These are phyloP conservation scores for Fraxinus excelsior DNA, from an alignment of 257 asterid species.

Conservation along the genomic window DNA sequence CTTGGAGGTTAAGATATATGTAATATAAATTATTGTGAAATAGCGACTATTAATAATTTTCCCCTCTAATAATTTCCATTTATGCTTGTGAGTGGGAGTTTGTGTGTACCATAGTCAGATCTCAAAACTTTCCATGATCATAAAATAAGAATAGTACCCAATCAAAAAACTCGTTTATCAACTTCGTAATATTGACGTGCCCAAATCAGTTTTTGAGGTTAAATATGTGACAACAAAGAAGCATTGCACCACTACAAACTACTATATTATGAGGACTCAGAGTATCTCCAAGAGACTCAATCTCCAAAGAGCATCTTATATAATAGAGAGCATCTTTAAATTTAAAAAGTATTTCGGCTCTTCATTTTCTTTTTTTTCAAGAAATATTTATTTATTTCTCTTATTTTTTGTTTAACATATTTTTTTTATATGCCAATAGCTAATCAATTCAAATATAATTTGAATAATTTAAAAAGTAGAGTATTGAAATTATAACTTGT, in stretches of 20 bases:
- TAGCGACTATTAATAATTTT: not conserved
- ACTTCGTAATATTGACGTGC: not conserved
- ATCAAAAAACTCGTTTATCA: not conserved
- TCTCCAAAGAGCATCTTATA: too few relatives aligned
- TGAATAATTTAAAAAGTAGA: too few relatives aligned
- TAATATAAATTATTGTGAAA: not conserved
- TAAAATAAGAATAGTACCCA: not conserved
- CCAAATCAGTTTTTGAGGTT: not conserved
- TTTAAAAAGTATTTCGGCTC: too few relatives aligned
- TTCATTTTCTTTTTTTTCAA: too few relatives aligned
- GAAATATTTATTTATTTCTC: too few relatives aligned
- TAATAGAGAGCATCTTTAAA: not conserved
- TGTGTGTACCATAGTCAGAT: not conserved
- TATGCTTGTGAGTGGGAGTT: not conserved
- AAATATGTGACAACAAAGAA: not conserved
- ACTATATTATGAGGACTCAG: not conserved
- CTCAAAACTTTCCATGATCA: not conserved
- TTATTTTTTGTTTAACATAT: too few relatives aligned
- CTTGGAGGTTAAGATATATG: not conserved
- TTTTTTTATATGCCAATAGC: too few relatives aligned
- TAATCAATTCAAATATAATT: too few relatives aligned
- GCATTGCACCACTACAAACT: not conserved
- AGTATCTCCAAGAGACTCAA: too few relatives aligned
- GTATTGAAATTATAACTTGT: too few relatives aligned
- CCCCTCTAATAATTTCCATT: not conserved